Evolutionary conservation across 1,284 basidiomycete species (phyloP), one percentile per base, ranked within the genome.

Genomic region (Cutaneotrichosporon cavernicola): DNA sequence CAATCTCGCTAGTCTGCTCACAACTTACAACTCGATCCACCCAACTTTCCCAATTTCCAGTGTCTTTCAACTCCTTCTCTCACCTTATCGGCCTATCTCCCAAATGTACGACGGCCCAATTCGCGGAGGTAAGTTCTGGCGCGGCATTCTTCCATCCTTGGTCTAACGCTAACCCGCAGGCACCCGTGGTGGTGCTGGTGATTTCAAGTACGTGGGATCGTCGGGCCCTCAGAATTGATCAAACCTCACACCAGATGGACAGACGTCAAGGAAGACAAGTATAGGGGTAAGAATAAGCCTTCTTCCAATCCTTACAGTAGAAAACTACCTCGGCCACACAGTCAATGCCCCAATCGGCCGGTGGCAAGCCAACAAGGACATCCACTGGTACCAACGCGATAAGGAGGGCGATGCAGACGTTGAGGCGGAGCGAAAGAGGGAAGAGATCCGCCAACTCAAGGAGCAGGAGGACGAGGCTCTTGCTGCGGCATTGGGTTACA

Each of bases 301-400:
- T 31, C 21, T 7, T 50, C 14, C 10, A 16, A 26, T 10, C 40
- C 60, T 53, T 16, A 56, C 46, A 2, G 2, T 32, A 66, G 77
- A 93, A 88, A 89, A 94, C 78, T 95, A 95, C 76, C 87, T 96
- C 1, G 92, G 92, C 5, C 90, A 92, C 73, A 92, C 91, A 67
- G 88, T 95, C 80, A 93, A 95, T 73, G 92, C 92, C 1, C 92
- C 92, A 0, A 91, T 90, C 2, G 92, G 93, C 4, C 84, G 93
- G 67, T 96, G 92, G 92, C 92, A 96, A 81, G 94, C 93, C 82
- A 91, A 92, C 82, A 92, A 94, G 76, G 92, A 96, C 73, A 82
- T 96, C 21, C 92, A 96, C 75, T 96, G 92, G 92, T 96, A 96
- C 76, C 86, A 82, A 67, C 87, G 92, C 40, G 90, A 93, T 2